phyloP scores from a whole-genome alignment of 345 rosid genomes.

The Arabis hirsuta region DNA sequence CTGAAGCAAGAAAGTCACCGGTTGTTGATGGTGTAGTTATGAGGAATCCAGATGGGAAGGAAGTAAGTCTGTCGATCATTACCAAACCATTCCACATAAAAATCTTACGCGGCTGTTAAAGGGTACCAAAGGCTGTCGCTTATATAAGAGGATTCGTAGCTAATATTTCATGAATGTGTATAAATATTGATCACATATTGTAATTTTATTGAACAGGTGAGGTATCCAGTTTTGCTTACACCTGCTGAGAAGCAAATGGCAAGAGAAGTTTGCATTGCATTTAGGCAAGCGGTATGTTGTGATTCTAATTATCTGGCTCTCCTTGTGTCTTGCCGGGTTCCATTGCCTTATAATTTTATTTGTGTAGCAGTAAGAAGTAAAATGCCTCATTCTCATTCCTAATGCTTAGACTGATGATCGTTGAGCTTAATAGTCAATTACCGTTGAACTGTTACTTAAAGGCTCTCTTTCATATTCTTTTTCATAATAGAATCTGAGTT shows the following conservation, averaged over 20 bases:
- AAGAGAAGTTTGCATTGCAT: constrained; percentile 94
- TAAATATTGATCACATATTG: constrained; percentile 16
- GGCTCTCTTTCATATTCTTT: constrained; percentile 6
- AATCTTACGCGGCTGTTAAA: constrained; percentile 8
- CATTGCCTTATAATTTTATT: constrained; percentile 13
- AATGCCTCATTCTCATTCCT: constrained; percentile 11
- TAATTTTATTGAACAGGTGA: constrained; percentile 57
- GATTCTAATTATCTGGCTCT: constrained; percentile 10
- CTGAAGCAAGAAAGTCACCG: constrained; percentile 99
- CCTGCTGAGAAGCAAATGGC: constrained; percentile 99
- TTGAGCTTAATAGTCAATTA: background rate
- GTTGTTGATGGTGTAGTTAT: constrained; percentile 99
- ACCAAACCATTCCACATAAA: constrained; percentile 30
- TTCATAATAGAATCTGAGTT: background rate
- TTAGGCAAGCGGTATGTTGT: constrained; percentile 88
- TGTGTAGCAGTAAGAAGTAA: background rate
- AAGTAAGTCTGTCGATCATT: constrained; percentile 57
- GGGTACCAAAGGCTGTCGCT: constrained; percentile 5
- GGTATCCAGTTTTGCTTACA: constrained; percentile 88
- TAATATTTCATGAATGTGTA: constrained; percentile 23
- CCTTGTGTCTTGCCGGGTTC: constrained; percentile 30
- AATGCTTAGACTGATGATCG: background rate
- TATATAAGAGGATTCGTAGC: constrained; percentile 21
- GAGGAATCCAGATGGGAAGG: constrained; percentile 98
- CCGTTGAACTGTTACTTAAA: background rate